Percentiles rank a stretch among this genome's conserved stretches.
Evolutionary conservation across 306 rosid species (phyloP).

Genomic region (Luffa acutangula): DNA sequence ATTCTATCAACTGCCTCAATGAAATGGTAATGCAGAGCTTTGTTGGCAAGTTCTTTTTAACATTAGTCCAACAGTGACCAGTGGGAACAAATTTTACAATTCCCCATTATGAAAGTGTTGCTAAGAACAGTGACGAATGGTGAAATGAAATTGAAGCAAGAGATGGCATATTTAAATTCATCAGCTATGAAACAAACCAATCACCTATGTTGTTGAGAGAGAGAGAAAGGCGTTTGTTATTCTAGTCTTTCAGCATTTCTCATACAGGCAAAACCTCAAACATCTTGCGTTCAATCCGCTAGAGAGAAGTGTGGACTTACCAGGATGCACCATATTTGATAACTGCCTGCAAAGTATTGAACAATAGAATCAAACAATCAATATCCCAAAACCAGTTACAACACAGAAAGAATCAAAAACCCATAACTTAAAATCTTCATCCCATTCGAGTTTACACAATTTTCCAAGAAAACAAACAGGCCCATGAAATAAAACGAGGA

Average conservation of each 20-base stretch:
- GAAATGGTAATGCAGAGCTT: not conserved
- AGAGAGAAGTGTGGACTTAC: conserved; percentile 21
- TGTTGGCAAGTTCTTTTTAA: not conserved
- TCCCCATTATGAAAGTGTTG: not conserved
- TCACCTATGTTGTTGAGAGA: not conserved
- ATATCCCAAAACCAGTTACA: not conserved
- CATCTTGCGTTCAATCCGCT: conserved; percentile 19
- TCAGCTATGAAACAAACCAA: not conserved
- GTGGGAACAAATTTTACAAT: not conserved
- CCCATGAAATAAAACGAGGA: not conserved
- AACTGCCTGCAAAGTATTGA: conserved; percentile 50
- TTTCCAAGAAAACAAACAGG: not conserved
- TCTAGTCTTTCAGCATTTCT: not conserved
- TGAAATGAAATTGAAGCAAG: not conserved
- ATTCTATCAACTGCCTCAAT: not conserved
- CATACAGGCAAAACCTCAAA: conserved; percentile 11
- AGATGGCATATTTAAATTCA: not conserved
- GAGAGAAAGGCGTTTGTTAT: not conserved
- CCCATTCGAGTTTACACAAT: not conserved
- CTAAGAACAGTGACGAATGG: not conserved
- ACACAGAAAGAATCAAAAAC: not conserved
- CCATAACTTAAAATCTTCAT: not conserved
- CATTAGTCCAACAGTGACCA: not conserved
- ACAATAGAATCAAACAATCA: not conserved
- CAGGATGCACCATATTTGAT: conserved; percentile 92